Conservation (phyloP, 371 early-diverging fungal species). For the Rhizopus sp. region DNA sequence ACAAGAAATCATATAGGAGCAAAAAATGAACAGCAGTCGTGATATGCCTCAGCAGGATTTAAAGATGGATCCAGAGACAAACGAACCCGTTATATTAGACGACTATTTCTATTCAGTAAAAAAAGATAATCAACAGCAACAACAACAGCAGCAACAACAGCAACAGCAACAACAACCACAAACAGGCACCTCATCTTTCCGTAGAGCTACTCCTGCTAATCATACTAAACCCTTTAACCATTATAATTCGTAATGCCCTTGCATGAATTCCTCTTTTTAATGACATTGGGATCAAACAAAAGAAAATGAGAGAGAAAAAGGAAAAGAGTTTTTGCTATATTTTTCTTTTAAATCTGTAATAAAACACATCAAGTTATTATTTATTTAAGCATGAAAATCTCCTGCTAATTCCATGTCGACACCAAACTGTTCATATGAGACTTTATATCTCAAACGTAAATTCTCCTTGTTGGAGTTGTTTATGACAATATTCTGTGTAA, state of each 20-base stretch:
- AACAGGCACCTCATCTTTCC: background rate
- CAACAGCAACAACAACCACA: background rate
- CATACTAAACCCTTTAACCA: background rate
- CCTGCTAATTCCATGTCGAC: conserved; percentile 73
- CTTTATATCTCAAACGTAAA: conserved; percentile 70
- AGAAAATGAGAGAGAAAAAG: no score
- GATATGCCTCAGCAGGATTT: no score
- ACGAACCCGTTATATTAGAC: no score
- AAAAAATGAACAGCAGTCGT: background rate
- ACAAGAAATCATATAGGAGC: background rate
- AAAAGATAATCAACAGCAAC: background rate
- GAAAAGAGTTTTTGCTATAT: no score
- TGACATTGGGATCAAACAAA: no score
- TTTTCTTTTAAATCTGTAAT: background rate
- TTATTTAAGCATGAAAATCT: conserved; percentile 39
- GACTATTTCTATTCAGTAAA: background rate
- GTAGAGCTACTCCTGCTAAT: conserved; percentile 2
- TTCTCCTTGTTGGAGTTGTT: conserved; percentile 57
- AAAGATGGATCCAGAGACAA: no score
- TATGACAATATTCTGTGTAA: conserved; percentile 59
- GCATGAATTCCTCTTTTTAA: background rate
- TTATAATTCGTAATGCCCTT: background rate
- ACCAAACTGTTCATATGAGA: conserved; percentile 72
- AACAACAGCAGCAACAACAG: background rate
- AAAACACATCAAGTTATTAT: background rate